Evolutionary conservation across 805 yeast species (phyloP).

Genomic region (Teunomyces aglyptinius): DNA sequence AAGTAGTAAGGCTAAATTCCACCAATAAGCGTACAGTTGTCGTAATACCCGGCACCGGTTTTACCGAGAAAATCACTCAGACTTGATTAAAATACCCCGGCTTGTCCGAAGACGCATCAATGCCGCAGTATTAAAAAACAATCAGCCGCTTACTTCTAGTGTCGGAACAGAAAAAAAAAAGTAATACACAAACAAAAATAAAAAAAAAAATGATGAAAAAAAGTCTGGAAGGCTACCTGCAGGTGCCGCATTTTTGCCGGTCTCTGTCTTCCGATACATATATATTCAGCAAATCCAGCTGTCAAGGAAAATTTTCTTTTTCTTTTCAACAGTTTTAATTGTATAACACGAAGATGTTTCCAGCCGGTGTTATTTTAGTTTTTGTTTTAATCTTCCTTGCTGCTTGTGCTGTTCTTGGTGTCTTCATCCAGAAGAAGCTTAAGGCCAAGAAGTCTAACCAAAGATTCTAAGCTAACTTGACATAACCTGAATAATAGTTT

Average conservation of each 20-base stretch:
- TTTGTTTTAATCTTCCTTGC: constrained; percentile 56
- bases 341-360: constrained; percentile 46
- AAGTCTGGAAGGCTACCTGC: not conserved
- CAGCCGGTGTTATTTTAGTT: constrained; percentile 74
- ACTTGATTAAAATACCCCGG: not conserved
- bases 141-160: constrained; percentile 2
- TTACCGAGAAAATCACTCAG: constrained; percentile 3
- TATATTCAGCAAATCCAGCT: constrained; percentile 7
- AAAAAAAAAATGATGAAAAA: not conserved
- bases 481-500: not conserved
- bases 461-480: constrained; percentile 29
- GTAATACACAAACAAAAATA: not conserved
- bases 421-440: constrained; percentile 39
- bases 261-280: constrained; percentile 7
- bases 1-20: not conserved
- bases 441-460: constrained; percentile 43
- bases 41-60: not conserved
- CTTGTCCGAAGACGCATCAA: not conserved
- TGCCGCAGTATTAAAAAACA: not conserved
- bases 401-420: constrained; percentile 29
- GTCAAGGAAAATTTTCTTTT: constrained; percentile 4
- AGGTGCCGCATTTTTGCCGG: not conserved
- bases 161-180: not conserved
- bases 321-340: constrained; percentile 5
- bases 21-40: not conserved